Conservation (phyloP, 192 early-diverging fungal genomes). For the Backusella luteola region DNA sequence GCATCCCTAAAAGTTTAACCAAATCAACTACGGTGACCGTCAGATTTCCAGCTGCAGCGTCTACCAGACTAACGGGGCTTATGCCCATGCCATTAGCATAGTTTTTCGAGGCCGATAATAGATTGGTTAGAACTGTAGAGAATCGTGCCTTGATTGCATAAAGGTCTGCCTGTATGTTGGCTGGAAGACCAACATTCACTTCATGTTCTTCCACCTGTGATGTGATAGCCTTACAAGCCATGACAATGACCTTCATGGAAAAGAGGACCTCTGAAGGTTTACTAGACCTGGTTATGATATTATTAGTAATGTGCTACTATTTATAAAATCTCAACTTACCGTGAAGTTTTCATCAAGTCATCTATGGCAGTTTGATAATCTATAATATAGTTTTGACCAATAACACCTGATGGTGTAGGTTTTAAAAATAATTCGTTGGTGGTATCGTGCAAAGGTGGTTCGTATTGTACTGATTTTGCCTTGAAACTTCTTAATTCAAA, state of each 20-base stretch:
- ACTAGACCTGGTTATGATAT: constrained; percentile 49
- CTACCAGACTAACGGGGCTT: constrained; percentile 69
- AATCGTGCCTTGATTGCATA: constrained; percentile 59
- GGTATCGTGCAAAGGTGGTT: neutral
- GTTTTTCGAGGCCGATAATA: constrained; percentile 74
- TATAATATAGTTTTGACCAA: constrained; percentile 68
- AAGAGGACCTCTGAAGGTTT: constrained; percentile 70
- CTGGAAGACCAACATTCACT: constrained; percentile 45
- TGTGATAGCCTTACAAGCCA: constrained; percentile 79
- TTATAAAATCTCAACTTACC: constrained; percentile 38
- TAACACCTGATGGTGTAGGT: constrained; percentile 56
- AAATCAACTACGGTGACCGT: constrained; percentile 80
- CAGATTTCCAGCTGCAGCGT: constrained; percentile 77
- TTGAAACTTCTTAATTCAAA: constrained; percentile 2
- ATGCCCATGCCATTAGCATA: constrained; percentile 72
- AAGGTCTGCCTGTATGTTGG: constrained; percentile 50
- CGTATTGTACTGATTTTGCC: constrained; percentile 15
- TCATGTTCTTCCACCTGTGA: constrained; percentile 79
- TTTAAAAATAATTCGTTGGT: constrained; percentile 19
- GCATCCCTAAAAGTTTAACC: constrained; percentile 50
- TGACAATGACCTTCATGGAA: constrained; percentile 82
- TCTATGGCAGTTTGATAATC: constrained; percentile 84
- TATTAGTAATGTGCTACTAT: neutral
- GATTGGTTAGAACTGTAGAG: constrained; percentile 59
- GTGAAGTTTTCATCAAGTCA: constrained; percentile 71